Percentiles rank a stretch among this genome's conserved stretches.
These are phyloP conservation scores for Fusarium sp. DNA, from an alignment of 2,329 filamentous ascomycete genomes.

Conservation along the genomic window DNA sequence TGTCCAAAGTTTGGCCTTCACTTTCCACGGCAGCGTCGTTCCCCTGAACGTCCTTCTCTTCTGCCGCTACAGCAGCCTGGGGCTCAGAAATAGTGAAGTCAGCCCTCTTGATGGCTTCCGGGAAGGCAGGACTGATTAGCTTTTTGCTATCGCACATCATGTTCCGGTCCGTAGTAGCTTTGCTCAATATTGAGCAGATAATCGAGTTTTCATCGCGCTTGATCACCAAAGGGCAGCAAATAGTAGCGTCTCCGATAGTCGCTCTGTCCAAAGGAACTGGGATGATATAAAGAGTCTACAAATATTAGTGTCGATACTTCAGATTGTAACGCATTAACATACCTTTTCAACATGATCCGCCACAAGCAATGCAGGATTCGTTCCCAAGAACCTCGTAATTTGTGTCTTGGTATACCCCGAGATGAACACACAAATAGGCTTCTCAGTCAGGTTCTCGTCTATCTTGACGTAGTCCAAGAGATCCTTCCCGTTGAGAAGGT, in stretches of 20 bases:
- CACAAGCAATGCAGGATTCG: neutral
- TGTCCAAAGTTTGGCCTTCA: neutral
- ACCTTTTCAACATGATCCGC: slow-evolving; percentile 13
- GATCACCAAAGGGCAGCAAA: slow-evolving; percentile 16
- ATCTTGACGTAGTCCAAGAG: slow-evolving; percentile 9
- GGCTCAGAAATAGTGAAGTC: neutral
- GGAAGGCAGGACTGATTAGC: neutral
- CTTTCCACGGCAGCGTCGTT: rapidly evolving
- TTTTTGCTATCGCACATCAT: neutral
- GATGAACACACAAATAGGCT: slow-evolving; percentile 12
- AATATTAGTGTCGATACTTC: neutral
- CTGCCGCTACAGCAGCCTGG: rapidly evolving
- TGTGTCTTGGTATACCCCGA: neutral
- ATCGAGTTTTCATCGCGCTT: neutral
- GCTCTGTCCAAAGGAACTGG: slow-evolving; percentile 18
- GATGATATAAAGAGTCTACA: slow-evolving; percentile 2
- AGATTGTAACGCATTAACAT: rapidly evolving
- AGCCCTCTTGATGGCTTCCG: slow-evolving; percentile 3
- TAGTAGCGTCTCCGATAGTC: neutral
- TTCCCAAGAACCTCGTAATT: neutral
- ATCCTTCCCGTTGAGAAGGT: neutral
- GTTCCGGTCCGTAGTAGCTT: neutral
- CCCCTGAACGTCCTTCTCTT: rapidly evolving
- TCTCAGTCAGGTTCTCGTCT: neutral
- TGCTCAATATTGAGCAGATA: slow-evolving; percentile 6